These are phyloP conservation scores for Ramaria sp. DNA, from an alignment of 768 basidiomycete genomes.

Conservation along the genomic window DNA sequence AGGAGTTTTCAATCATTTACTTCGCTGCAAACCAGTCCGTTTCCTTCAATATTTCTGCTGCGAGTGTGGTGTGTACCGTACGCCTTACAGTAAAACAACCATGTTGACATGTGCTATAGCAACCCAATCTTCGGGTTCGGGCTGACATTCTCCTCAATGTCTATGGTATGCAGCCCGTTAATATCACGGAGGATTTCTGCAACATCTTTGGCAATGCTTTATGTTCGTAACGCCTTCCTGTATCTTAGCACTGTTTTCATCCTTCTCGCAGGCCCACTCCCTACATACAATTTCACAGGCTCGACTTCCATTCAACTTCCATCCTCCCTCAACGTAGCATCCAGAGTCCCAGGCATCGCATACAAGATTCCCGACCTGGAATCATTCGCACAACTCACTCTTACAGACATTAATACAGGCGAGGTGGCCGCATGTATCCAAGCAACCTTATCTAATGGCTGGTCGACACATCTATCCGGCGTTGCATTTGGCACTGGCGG, in stretches of 20 bases:
- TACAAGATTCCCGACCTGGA: slow-evolving; percentile 88
- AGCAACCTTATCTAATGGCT: slow-evolving; percentile 85
- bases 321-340: slow-evolving; percentile 39
- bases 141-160: slow-evolving; percentile 77
- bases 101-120: slow-evolving; percentile 26
- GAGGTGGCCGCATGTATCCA: slow-evolving; percentile 81
- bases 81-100: background rate
- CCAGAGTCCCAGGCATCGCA: slow-evolving; percentile 64
- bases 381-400: slow-evolving; percentile 71
- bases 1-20: slow-evolving; percentile 67
- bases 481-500: slow-evolving; percentile 74
- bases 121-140: slow-evolving; percentile 66
- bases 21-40: slow-evolving; percentile 62
- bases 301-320: slow-evolving; percentile 60
- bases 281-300: slow-evolving; percentile 14
- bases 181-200: slow-evolving; percentile 84
- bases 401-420: slow-evolving; percentile 59
- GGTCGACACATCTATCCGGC: slow-evolving; percentile 61
- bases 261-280: slow-evolving; percentile 35
- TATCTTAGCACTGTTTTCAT: slow-evolving; percentile 30
- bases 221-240: slow-evolving; percentile 75
- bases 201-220: slow-evolving; percentile 62
- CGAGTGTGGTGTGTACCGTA: slow-evolving; percentile 59
- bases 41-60: slow-evolving; percentile 76
- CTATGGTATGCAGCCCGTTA: slow-evolving; percentile 79